Evolutionary conservation across 2,329 filamentous ascomycete species (phyloP).

Genomic region (Ophiostoma sp.): DNA sequence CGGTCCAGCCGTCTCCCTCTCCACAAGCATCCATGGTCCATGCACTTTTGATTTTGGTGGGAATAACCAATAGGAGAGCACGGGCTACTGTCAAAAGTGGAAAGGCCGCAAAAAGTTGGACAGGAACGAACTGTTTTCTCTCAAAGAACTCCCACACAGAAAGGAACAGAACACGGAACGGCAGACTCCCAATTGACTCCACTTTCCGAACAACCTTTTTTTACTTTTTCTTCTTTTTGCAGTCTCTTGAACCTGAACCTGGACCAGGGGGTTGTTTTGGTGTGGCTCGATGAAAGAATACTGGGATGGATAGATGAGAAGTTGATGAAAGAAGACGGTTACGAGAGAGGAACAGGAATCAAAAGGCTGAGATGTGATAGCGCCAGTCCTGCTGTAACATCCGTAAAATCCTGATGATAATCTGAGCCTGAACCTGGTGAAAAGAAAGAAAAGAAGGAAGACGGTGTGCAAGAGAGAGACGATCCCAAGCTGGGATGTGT

Average conservation of each 20-base stretch:
- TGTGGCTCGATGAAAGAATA: background rate
- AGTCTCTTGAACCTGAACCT: background rate
- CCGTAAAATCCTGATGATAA: background rate
- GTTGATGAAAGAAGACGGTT: background rate
- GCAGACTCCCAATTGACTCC: background rate
- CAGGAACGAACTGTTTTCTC: slow-evolving; percentile 3
- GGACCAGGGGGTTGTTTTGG: background rate
- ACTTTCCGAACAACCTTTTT: slow-evolving; percentile 9
- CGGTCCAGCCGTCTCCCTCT: slow-evolving; percentile 5
- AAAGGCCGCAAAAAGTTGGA: slow-evolving; percentile 1
- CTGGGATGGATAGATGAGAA: too few species aligned
- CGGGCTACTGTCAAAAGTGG: background rate
- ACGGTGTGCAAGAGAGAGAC: background rate
- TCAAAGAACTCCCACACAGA: background rate
- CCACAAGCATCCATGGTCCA: slow-evolving; percentile 3
- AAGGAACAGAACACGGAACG: background rate
- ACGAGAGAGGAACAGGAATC: background rate
- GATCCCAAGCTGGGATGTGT: slow-evolving; percentile 19
- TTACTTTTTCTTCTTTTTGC: background rate
- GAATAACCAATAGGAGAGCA: background rate
- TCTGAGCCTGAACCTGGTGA: background rate
- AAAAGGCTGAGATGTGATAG: slow-evolving; percentile 5
- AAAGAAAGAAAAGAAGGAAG: background rate
- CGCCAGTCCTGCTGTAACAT: slow-evolving; percentile 7
- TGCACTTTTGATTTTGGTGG: background rate